A percentile compares a stretch with the other conserved stretches of the same genome.
Evolutionary conservation across 2,329 filamentous ascomycete genomes (phyloP).

Genomic region (Cytospora mali): DNA sequence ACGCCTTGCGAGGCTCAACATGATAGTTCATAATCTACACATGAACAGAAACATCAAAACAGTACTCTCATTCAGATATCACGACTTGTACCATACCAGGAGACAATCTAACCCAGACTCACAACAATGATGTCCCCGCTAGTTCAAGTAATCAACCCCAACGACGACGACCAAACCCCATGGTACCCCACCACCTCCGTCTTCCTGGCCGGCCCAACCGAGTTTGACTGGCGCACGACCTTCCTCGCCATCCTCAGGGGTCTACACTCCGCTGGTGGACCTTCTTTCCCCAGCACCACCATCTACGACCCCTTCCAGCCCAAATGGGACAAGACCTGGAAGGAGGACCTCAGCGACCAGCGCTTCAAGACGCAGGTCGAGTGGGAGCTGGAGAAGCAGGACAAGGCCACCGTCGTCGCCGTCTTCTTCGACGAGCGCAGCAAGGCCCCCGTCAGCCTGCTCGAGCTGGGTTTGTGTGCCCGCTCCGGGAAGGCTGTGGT

Average conservation of each 20-base stretch:
- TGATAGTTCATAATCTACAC: background rate
- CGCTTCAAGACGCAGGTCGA: slow-evolving; percentile 56
- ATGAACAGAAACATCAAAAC: background rate
- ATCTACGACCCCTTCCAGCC: slow-evolving; percentile 59
- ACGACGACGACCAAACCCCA: slow-evolving; percentile 13
- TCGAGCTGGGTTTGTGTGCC: slow-evolving; percentile 62
- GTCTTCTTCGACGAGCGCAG: slow-evolving; percentile 59
- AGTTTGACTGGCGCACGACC: slow-evolving; percentile 51
- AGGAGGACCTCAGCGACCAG: slow-evolving; percentile 47
- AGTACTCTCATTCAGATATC: background rate
- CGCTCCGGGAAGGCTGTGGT: slow-evolving; percentile 51
- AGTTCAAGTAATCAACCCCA: slow-evolving; percentile 25
- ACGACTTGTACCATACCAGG: too few relatives aligned
- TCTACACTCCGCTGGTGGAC: slow-evolving; percentile 5
- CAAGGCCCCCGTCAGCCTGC: slow-evolving; percentile 57
- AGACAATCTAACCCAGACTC: too few relatives aligned
- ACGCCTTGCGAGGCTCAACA: slow-evolving; percentile 12
- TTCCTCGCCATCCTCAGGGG: slow-evolving; percentile 46
- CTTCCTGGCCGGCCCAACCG: slow-evolving; percentile 63
- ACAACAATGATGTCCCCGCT: background rate
- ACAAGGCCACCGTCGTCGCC: slow-evolving; percentile 54
- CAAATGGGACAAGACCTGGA: slow-evolving; percentile 59
- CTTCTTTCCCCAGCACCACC: slow-evolving; percentile 46
- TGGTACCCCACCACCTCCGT: slow-evolving; percentile 39
- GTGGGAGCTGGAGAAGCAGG: slow-evolving; percentile 64